Evolutionary conservation across 225 moss, liverwort and hornwort genomes (phyloP), one percentile per base, ranked within the genome.

Genomic region (Takakia lepidozioides): DNA sequence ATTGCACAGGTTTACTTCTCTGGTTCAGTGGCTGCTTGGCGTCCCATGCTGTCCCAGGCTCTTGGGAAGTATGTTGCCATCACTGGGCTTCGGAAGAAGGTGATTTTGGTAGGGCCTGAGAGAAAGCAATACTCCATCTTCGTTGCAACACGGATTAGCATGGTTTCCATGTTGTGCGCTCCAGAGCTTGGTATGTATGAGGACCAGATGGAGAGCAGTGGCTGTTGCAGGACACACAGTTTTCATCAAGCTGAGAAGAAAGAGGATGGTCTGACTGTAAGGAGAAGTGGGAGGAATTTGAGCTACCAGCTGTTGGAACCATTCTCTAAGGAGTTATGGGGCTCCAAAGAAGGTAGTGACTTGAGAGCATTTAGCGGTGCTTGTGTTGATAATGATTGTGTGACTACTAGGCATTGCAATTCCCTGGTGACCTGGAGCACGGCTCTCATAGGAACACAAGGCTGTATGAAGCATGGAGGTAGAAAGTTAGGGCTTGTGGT

Each of bases 11-110:
- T 91, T 35, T 91, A 73, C 43, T 91, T 86, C 58, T 71, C 83
- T 47, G 74, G 80, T 3, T 56, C 72, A 14, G 68, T 76, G 54
- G 72, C 78, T 49, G 68, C 86, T 48, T 91, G 91, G 91, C 87
- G 83, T 43, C 78, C 91, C 16, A 36, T 84, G 29, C 57, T 91
- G 70, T 66, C 74, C 56, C 75, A 63, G 28, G 67, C 65, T 49
- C 48, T 84, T 48, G 81, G 75, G 56, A 71, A 50, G 25, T 84
- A 66, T 55, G 47, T 87, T 15, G 66, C 61, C n/a, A 58, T 91
- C 27, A 71, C 61, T 64, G 84, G 84, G 52, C 64, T 91, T 54
- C 75, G 74, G 45, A 73, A 46, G 45, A 87, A 87, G 60, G 36
- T 71, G 30, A 65, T 91, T 38, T 54, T 60, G 28, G 48, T 72